These are phyloP conservation scores for Amanita rubescens DNA, from an alignment of 768 basidiomycete species.

Conservation along the genomic window DNA sequence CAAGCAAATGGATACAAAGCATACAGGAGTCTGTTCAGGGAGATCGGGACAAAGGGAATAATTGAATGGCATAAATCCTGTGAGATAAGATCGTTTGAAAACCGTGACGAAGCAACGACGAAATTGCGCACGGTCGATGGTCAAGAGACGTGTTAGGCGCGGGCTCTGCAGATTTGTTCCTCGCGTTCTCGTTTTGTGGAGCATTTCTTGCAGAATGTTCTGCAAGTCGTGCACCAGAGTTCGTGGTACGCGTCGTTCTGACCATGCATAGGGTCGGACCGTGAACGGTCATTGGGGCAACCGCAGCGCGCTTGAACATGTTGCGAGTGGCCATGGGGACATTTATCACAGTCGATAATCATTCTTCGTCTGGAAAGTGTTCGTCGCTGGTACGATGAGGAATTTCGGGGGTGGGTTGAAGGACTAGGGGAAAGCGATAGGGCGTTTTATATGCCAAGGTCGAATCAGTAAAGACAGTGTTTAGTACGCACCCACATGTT, in stretches of 20 bases:
- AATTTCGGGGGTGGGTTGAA: not conserved
- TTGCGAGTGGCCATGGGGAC: conserved; percentile 13
- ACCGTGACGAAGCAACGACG: not conserved
- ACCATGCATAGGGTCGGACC: conserved; percentile 22
- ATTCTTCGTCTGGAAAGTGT: not conserved
- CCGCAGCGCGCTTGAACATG: conserved; percentile 29
- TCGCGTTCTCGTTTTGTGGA: not conserved
- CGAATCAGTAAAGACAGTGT: not conserved
- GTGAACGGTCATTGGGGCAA: conserved; percentile 22
- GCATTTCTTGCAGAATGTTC: conserved; percentile 21
- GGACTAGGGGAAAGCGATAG: not conserved
- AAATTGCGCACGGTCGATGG: not conserved
- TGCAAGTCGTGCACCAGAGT: conserved; percentile 25
- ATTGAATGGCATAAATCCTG: not conserved
- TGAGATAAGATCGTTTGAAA: not conserved
- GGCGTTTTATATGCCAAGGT: not conserved
- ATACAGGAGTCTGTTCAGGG: not conserved
- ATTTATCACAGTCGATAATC: conserved; percentile 12
- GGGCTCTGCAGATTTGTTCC: not conserved
- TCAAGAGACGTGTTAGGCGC: too few species aligned
- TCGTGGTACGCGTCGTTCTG: conserved; percentile 28
- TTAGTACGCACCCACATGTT: conserved; percentile 6
- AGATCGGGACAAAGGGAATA: not conserved
- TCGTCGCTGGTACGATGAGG: not conserved
- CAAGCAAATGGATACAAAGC: not conserved